Conservation (phyloP, 768 basidiomycete species). For the Sporobolomyces pararoseus region DNA sequence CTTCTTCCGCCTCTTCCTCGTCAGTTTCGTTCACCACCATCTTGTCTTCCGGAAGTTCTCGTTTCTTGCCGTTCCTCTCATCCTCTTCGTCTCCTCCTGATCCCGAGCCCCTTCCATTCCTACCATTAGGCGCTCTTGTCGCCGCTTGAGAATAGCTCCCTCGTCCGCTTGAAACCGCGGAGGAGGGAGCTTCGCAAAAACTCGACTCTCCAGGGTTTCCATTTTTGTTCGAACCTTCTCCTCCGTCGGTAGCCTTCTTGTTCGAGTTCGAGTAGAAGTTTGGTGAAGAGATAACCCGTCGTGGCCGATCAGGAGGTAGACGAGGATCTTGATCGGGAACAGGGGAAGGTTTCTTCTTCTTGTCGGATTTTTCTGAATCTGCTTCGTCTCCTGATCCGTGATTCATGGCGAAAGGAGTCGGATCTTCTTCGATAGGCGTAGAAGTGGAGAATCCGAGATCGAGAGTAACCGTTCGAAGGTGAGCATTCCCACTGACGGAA, state of each 20-base stretch:
- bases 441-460: constrained; percentile 26
- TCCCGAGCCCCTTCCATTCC: background rate
- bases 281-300: background rate
- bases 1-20: too few relatives aligned
- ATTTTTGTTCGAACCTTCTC: background rate
- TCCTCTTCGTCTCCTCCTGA: constrained; percentile 8
- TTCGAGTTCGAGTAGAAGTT: constrained; percentile 17
- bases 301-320: background rate
- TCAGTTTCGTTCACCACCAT: constrained; percentile 11
- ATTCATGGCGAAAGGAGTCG: background rate
- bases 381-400: constrained; percentile 3
- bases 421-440: constrained; percentile 24
- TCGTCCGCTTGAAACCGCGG: constrained; percentile 6
- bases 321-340: background rate
- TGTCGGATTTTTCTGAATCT: background rate
- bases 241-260: background rate
- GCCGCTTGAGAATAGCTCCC: constrained; percentile 17
- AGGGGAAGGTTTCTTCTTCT: background rate
- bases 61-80: background rate
- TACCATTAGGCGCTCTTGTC: background rate
- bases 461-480: background rate
- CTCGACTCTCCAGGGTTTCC: constrained; percentile 4
- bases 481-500: background rate
- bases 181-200: constrained; percentile 34
- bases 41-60: constrained; percentile 4